Percentiles rank a stretch among this genome's conserved stretches.
phyloP scores from a whole-genome alignment of 768 basidiomycete genomes.

The Boletus subparvulus region DNA sequence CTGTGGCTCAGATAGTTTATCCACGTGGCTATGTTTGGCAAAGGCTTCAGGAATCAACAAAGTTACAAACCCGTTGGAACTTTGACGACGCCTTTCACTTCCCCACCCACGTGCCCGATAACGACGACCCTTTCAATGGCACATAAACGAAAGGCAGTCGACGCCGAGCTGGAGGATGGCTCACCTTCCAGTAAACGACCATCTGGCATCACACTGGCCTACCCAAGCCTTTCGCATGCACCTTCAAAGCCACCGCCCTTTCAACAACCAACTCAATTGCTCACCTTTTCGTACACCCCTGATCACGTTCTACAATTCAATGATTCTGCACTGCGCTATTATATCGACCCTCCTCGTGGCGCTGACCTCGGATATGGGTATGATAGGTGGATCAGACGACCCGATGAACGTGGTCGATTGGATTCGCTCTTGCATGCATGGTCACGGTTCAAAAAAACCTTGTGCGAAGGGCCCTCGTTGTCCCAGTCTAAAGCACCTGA shows the following conservation, averaged over 20 bases:
- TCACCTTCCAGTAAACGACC: constrained; percentile 5
- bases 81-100: not conserved
- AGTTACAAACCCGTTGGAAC: not conserved
- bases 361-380: constrained; percentile 72
- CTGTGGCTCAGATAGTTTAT: not conserved
- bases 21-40: constrained; percentile 28
- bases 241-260: constrained; percentile 43
- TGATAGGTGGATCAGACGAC: constrained; percentile 65
- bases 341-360: constrained; percentile 59
- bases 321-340: constrained; percentile 71
- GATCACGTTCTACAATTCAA: constrained; percentile 58
- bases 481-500: constrained; percentile 34
- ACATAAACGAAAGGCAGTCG: constrained; percentile 28
- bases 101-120: not conserved
- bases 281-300: constrained; percentile 72
- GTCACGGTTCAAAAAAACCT: constrained; percentile 40
- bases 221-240: constrained; percentile 24
- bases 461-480: constrained; percentile 33
- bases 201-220: constrained; percentile 10
- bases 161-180: constrained; percentile 11
- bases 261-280: constrained; percentile 66
- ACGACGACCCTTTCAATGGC: constrained; percentile 16
- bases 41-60: constrained; percentile 22
- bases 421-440: constrained; percentile 67
- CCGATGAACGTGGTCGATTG: constrained; percentile 65